Conservation (phyloP, 805 yeast species). For the Maudiozyma serrabonitensis region DNA sequence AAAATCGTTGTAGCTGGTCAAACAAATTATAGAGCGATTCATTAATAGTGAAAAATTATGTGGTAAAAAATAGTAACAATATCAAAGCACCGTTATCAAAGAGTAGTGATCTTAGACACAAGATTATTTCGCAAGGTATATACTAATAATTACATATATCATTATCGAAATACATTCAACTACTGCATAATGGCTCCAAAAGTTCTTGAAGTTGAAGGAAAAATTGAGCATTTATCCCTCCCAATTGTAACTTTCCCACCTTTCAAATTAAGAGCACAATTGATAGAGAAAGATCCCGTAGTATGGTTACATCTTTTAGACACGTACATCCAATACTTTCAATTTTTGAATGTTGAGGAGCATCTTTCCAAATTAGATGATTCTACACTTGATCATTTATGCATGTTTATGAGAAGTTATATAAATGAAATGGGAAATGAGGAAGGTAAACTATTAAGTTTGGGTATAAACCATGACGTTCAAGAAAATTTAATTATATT, state of each 20-base stretch:
- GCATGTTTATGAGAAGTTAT: slow-evolving; percentile 46
- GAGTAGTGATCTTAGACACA: too few species aligned
- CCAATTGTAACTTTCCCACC: slow-evolving; percentile 70
- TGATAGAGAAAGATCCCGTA: slow-evolving; percentile 75
- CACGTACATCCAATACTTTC: slow-evolving; percentile 46
- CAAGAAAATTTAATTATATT: slow-evolving; percentile 40
- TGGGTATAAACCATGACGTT: slow-evolving; percentile 69
- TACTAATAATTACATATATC: too few species aligned
- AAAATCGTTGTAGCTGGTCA: too few species aligned
- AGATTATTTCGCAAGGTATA: too few species aligned
- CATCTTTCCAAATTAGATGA: slow-evolving; percentile 36
- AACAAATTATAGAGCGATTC: too few species aligned
- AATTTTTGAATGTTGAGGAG: slow-evolving; percentile 27
- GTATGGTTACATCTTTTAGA: slow-evolving; percentile 70
- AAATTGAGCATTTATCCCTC: slow-evolving; percentile 22
- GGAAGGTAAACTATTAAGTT: slow-evolving; percentile 47
- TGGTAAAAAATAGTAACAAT: too few species aligned
- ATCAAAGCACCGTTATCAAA: too few species aligned
- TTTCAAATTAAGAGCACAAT: slow-evolving; percentile 60
- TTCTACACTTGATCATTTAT: slow-evolving; percentile 49
- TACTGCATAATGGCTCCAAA: not conserved
- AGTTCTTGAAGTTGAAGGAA: slow-evolving; percentile 15
- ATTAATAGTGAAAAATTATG: too few species aligned
- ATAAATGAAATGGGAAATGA: slow-evolving; percentile 55
- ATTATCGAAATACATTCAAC: too few species aligned